Evolutionary conservation across 192 early-diverging fungal species (phyloP).

Genomic region (Bifiguratus adelaidae): DNA sequence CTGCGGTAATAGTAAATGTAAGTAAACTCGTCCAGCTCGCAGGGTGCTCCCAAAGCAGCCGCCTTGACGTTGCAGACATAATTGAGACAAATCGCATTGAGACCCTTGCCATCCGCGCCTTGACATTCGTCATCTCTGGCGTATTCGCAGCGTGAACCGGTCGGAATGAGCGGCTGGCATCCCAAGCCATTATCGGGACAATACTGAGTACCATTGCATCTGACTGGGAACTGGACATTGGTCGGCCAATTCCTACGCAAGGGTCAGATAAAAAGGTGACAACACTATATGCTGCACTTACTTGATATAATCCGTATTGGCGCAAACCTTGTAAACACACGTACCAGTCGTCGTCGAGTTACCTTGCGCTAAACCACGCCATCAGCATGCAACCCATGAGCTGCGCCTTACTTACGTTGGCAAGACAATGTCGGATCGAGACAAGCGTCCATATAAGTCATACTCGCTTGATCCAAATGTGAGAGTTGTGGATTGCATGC

Average conservation of each 20-base stretch:
- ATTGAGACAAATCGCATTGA: constrained; percentile 18
- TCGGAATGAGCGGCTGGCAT: constrained; percentile 10
- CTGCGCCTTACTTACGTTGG: no score
- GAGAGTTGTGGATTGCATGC: no score
- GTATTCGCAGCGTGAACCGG: constrained; percentile 11
- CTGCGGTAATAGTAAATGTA: not conserved
- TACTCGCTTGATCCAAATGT: no score
- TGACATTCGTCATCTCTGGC: constrained; percentile 22
- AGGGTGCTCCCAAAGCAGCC: constrained; percentile 14
- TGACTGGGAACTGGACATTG: constrained; percentile 5
- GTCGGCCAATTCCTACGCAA: constrained; percentile 1
- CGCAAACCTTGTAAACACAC: constrained; percentile 15
- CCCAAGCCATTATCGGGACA: constrained; percentile 22
- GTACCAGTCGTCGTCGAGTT: no score
- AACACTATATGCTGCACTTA: not conserved
- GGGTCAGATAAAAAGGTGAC: not conserved
- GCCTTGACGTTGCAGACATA: constrained; percentile 10
- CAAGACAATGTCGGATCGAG: no score
- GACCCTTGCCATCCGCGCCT: constrained; percentile 1
- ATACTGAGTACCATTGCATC: constrained; percentile 9
- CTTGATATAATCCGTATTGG: constrained; percentile 21
- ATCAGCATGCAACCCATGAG: no score
- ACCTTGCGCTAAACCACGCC: no score
- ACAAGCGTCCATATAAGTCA: no score
- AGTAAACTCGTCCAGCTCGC: constrained; percentile 14